These are phyloP conservation scores for Talaromyces sp. DNA, from an alignment of 2,329 filamentous ascomycete genomes.

Conservation along the genomic window DNA sequence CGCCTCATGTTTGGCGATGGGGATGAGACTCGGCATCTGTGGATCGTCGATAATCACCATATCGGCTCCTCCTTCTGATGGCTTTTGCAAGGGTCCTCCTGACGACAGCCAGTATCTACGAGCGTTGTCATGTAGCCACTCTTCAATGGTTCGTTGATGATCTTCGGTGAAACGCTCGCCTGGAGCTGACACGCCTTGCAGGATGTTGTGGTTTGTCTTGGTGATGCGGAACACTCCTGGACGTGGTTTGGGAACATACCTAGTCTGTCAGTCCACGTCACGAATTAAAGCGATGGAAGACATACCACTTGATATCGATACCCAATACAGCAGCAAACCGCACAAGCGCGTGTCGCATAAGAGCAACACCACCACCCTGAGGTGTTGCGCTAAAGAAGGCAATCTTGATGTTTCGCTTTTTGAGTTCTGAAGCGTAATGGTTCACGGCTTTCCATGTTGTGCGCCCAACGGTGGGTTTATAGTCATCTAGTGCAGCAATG, in stretches of 20 bases:
- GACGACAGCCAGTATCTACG: constrained; percentile 70
- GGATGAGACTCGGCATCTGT: constrained; percentile 78
- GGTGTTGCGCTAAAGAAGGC: constrained; percentile 80
- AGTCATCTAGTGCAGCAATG: constrained; percentile 58
- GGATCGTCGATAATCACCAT: constrained; percentile 78
- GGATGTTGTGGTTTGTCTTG: constrained; percentile 85
- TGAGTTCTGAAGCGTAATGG: constrained; percentile 63
- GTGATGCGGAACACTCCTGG: constrained; percentile 79
- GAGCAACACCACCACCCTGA: constrained; percentile 76
- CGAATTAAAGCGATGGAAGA: constrained; percentile 10
- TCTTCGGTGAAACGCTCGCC: constrained; percentile 63
- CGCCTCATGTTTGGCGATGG: constrained; percentile 68
- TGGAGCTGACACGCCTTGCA: constrained; percentile 71
- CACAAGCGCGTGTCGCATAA: constrained; percentile 78
- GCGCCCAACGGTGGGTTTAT: constrained; percentile 59
- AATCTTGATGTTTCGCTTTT: constrained; percentile 63
- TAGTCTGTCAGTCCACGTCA: constrained; percentile 26
- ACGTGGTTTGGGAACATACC: constrained; percentile 73
- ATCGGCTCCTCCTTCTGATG: constrained; percentile 70
- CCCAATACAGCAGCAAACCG: constrained; percentile 66
- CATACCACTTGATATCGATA: constrained; percentile 72
- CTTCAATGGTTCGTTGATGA: constrained; percentile 62
- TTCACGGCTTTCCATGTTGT: constrained; percentile 66
- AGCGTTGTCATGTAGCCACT: constrained; percentile 73
- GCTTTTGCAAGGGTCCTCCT: constrained; percentile 64